Conservation (phyloP, 2,329 filamentous ascomycete species). For the Colletotrichum agaves region DNA sequence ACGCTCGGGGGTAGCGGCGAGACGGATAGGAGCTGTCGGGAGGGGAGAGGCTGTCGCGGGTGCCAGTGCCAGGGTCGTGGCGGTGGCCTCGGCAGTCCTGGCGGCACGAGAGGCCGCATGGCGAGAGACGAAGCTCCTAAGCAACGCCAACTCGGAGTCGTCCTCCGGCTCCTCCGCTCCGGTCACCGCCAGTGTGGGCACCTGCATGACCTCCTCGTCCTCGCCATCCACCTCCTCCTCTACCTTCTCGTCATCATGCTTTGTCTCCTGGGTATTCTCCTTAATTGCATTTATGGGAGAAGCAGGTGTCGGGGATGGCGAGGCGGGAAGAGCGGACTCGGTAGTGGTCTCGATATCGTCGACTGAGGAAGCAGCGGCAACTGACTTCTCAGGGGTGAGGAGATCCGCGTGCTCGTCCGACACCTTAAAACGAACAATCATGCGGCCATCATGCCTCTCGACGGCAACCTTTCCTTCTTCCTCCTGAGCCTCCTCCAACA, state of each 20-base stretch:
- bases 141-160: conserved; percentile 18
- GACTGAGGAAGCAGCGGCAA: not conserved
- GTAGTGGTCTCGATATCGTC: not conserved
- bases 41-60: not conserved
- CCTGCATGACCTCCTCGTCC: not conserved
- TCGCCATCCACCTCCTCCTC: not conserved
- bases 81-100: conserved; percentile 42
- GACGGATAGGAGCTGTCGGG: conserved; percentile 9
- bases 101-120: conserved; percentile 46
- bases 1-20: conserved; percentile 24
- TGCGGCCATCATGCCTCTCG: conserved; percentile 9
- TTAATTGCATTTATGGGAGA: not conserved
- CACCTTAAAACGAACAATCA: conserved; percentile 37
- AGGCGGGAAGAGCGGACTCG: not conserved
- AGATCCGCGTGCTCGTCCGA: conserved; percentile 14
- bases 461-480: conserved; percentile 20
- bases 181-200: not conserved
- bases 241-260: not conserved
- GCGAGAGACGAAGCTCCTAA: conserved; percentile 26
- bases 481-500: conserved; percentile 18
- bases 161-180: conserved; percentile 9
- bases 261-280: not conserved
- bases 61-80: not conserved
- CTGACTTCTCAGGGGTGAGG: not conserved
- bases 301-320: not conserved